These are phyloP conservation scores for Russula vinacea DNA, from an alignment of 768 basidiomycete species.

Conservation along the genomic window DNA sequence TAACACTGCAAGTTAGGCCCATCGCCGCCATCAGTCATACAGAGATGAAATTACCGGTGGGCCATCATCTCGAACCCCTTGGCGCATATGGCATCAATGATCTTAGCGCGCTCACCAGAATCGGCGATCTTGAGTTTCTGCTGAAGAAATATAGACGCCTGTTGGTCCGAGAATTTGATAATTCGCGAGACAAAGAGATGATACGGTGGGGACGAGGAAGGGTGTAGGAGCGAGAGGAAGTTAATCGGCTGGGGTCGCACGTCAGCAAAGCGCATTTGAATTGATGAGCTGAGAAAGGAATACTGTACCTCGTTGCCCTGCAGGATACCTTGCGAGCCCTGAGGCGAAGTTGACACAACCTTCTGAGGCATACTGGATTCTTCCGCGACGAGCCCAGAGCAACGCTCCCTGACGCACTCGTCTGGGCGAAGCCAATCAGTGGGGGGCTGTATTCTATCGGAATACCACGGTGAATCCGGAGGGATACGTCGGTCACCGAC, in stretches of 20 bases:
- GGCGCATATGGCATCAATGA: slow-evolving; percentile 81
- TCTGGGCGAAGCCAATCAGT: slow-evolving; percentile 47
- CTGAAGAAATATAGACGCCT: slow-evolving; percentile 86
- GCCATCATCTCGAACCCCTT: slow-evolving; percentile 93
- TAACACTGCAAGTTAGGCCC: slow-evolving; percentile 7
- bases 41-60: slow-evolving; percentile 52
- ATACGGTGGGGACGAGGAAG: slow-evolving; percentile 82
- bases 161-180: slow-evolving; percentile 86
- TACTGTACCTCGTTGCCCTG: slow-evolving; percentile 56
- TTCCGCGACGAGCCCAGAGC: slow-evolving; percentile 30
- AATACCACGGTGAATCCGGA: slow-evolving; percentile 24
- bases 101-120: slow-evolving; percentile 69
- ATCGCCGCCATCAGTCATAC: not conserved
- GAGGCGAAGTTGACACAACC: slow-evolving; percentile 17
- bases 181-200: slow-evolving; percentile 78
- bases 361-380: slow-evolving; percentile 31
- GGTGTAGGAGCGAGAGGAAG: slow-evolving; percentile 80
- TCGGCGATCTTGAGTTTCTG: slow-evolving; percentile 89
- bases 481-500: slow-evolving; percentile 38
- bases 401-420: slow-evolving; percentile 35
- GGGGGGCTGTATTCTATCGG: slow-evolving; percentile 33
- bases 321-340: slow-evolving; percentile 31
- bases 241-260: slow-evolving; percentile 66
- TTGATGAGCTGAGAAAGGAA: not conserved
- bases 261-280: not conserved